Base-by-base conservation (phyloP, 176 grass and related monocot species). In the Areca catechu region DNA sequence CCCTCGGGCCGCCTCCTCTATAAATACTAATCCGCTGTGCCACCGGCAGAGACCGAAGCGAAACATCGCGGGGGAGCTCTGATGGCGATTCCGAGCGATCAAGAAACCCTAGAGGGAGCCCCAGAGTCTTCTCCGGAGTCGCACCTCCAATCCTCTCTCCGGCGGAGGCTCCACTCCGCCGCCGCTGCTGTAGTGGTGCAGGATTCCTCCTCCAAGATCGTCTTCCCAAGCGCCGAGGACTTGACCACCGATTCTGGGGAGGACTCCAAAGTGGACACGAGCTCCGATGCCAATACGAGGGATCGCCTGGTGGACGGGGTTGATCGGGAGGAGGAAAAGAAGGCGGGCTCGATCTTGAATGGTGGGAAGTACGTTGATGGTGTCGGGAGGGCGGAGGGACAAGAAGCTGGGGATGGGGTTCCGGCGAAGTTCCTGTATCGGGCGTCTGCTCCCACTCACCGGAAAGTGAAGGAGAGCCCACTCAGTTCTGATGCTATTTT, bases 401-500 rank as follows among this genome's bases (percentile, higher is more conserved):
- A 19, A 63, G 62, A 5, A 7, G 49, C 58, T 15, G 6, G 24
- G 3, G 58, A 18, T 7, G 15, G 15, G 15, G 50, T 43, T 6
- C 24, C 75, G 25, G 61, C 57, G 63, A 12, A 75, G 75, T 57
- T 79, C 24, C 67, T 71, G 30, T 88, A 58, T 53, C 74, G 93
- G 55, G 83, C 83, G 57, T 88, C 93, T 53, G 72, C 78, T 47
- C 87, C 93, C 25, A 83, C 83, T 7, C 93, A 97, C 79, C 65
- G 75, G 28, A 66, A 54, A 22, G 76, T 97, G 59, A 97, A 76
- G 69, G 93, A 97, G 61, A 97, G 93, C 69, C 86, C 93, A 22
- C 72, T 97, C 51, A 97, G 93, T 72, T 91, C 87, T 34, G 86
- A 88, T 79, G 78, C 83, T 59, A 91, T 97, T 67, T 97, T 97